phyloP scores from a whole-genome alignment of 352 stramenopile genomes.

The Phytopythium helicoides region DNA sequence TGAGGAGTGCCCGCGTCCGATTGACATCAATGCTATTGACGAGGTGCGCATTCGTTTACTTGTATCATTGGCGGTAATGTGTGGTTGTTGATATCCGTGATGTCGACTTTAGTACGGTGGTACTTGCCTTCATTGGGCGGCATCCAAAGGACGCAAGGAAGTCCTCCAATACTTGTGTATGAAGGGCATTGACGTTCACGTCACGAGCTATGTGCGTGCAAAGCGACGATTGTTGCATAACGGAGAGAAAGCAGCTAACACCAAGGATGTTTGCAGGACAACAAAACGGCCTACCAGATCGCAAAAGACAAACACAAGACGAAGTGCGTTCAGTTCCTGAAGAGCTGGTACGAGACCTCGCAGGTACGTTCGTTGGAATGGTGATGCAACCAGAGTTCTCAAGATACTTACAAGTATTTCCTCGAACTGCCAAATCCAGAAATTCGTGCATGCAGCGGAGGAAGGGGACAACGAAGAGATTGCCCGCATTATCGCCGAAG shows the following conservation, averaged over 20 bases:
- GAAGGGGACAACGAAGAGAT: conserved; percentile 82
- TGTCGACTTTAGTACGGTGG: conserved; percentile 76
- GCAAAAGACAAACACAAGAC: conserved; percentile 89
- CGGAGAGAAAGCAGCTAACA: too few species aligned
- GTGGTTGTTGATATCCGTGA: too few species aligned
- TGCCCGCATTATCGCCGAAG: conserved; percentile 71
- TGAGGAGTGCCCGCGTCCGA: conserved; percentile 74
- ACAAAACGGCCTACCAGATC: conserved; percentile 87
- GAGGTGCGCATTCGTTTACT: conserved; percentile 38
- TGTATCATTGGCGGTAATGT: neutral
- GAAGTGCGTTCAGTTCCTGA: conserved; percentile 84
- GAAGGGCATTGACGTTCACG: conserved; percentile 87
- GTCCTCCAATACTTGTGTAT: conserved; percentile 88
- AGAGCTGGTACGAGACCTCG: conserved; percentile 87
- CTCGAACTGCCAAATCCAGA: too few species aligned
- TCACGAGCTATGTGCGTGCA: conserved; percentile 83
- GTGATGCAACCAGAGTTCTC: too few species aligned
- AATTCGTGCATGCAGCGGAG: conserved; percentile 82
- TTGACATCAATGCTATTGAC: conserved; percentile 88
- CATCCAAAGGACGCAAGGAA: conserved; percentile 81
- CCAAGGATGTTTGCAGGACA: too few species aligned
- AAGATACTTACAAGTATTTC: too few species aligned
- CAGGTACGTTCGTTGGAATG: too few species aligned
- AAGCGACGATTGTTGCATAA: neutral
- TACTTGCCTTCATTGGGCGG: conserved; percentile 83